Conservation (phyloP, 1,139 yeast genomes). For the Blastobotrys serpentis region DNA sequence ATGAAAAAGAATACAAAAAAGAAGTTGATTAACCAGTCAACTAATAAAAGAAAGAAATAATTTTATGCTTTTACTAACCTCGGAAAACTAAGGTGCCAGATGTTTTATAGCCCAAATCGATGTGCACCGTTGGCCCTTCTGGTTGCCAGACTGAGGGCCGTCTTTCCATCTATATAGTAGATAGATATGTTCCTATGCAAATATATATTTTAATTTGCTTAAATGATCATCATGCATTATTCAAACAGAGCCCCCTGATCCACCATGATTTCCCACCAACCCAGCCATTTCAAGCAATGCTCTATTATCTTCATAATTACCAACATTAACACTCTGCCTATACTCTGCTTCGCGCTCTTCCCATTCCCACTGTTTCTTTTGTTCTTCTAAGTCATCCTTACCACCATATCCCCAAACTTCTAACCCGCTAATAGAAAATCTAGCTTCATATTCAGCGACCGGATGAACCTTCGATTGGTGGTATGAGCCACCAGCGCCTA, state of each 20-base stretch:
- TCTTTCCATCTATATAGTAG: too few relatives aligned
- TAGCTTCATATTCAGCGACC: conserved; percentile 58
- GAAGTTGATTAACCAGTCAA: conserved; percentile 37
- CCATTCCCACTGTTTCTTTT: conserved; percentile 83
- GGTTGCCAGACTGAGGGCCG: too few relatives aligned
- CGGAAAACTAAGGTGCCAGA: not conserved
- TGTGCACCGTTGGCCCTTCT: too few relatives aligned
- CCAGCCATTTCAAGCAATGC: conserved; percentile 93
- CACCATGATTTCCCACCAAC: conserved; percentile 65
- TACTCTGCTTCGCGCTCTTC: conserved; percentile 82
- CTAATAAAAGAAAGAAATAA: conserved; percentile 24
- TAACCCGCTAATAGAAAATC: conserved; percentile 68
- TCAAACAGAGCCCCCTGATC: conserved; percentile 54
- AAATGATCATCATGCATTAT: too few relatives aligned
- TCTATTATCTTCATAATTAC: conserved; percentile 71
- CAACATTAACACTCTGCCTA: conserved; percentile 63
- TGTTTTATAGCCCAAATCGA: not conserved
- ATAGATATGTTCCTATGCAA: too few relatives aligned
- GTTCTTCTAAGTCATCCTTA: conserved; percentile 70
- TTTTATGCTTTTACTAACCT: conserved; percentile 4
- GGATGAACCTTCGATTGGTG: conserved; percentile 32
- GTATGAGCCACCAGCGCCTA: conserved; percentile 53
- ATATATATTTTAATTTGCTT: too few relatives aligned
- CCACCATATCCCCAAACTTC: conserved; percentile 95
- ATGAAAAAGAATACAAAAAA: conserved; percentile 92